Conservation (phyloP, 1,139 yeast genomes). For the Yamadazyma dushanensis region DNA sequence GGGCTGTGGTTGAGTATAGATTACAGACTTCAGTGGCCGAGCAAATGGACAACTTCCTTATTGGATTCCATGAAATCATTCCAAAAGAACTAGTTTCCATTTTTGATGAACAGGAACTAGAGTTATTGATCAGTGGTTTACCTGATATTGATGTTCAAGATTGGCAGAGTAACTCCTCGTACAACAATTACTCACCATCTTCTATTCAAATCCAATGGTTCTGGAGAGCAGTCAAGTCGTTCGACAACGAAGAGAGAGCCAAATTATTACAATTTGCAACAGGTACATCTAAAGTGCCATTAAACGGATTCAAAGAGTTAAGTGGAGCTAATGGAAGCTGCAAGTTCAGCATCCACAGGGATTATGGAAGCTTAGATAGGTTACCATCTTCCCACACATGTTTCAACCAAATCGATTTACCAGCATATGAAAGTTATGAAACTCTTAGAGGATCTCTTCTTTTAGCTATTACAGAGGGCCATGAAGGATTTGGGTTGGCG, state of each 20-base stretch:
- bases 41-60: conserved; percentile 82
- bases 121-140: conserved; percentile 86
- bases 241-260: conserved; percentile 93
- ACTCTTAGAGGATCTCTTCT: conserved; percentile 77
- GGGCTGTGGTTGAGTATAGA: conserved; percentile 81
- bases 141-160: conserved; percentile 96
- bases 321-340: conserved; percentile 87
- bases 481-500: conserved; percentile 94
- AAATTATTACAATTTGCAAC: conserved; percentile 93
- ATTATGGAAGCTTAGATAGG: conserved; percentile 81
- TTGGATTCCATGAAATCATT: conserved; percentile 89
- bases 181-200: conserved; percentile 80
- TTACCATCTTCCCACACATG: conserved; percentile 96
- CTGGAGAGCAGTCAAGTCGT: conserved; percentile 97
- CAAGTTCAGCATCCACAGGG: conserved; percentile 87
- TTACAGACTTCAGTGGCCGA: conserved; percentile 81
- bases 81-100: conserved; percentile 85
- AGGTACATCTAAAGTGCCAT: conserved; percentile 95
- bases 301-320: conserved; percentile 88
- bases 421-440: conserved; percentile 89
- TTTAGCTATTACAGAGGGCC: conserved; percentile 90
- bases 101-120: conserved; percentile 95
- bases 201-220: conserved; percentile 94
- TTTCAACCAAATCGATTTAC: conserved; percentile 91
- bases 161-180: conserved; percentile 86